phyloP scores from a whole-genome alignment of 2,329 filamentous ascomycete genomes.

The Fusarium domesticum region DNA sequence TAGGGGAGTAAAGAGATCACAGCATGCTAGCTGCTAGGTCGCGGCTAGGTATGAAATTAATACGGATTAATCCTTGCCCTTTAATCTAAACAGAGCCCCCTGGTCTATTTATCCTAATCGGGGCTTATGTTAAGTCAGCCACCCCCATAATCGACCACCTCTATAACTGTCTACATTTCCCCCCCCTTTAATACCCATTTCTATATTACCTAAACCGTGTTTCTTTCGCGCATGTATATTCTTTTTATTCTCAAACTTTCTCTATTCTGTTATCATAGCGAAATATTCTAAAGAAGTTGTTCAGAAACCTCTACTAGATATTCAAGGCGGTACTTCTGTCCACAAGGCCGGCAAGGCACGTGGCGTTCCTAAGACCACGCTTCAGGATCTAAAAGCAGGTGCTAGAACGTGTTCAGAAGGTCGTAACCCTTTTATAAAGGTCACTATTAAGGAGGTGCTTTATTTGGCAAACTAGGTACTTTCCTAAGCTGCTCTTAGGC shows the following conservation, averaged over 20 bases:
- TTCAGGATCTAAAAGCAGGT: background rate
- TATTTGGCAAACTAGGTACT: background rate
- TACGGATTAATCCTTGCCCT: too few species aligned
- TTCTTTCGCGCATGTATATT: too few species aligned
- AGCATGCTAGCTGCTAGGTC: too few species aligned
- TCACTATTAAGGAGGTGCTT: background rate
- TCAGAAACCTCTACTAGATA: background rate
- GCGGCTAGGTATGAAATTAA: too few species aligned
- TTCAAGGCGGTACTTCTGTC: background rate
- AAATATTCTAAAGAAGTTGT: background rate
- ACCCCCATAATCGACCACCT: too few species aligned
- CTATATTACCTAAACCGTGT: too few species aligned
- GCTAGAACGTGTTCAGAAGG: background rate
- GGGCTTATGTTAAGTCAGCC: conserved; percentile 20
- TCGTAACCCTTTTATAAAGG: background rate
- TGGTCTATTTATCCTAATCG: too few species aligned
- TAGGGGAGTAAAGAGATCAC: too few species aligned
- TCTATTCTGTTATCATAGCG: background rate
- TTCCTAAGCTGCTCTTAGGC: background rate
- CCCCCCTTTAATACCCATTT: background rate
- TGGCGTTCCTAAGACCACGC: background rate
- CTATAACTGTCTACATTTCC: too few species aligned
- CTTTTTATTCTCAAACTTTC: too few species aligned
- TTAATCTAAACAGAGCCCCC: too few species aligned
- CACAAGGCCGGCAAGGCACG: background rate